Evolutionary conservation across 345 rosid species (phyloP), one percentile per base, ranked within the genome.

Genomic region (Ailanthus altissimus): DNA sequence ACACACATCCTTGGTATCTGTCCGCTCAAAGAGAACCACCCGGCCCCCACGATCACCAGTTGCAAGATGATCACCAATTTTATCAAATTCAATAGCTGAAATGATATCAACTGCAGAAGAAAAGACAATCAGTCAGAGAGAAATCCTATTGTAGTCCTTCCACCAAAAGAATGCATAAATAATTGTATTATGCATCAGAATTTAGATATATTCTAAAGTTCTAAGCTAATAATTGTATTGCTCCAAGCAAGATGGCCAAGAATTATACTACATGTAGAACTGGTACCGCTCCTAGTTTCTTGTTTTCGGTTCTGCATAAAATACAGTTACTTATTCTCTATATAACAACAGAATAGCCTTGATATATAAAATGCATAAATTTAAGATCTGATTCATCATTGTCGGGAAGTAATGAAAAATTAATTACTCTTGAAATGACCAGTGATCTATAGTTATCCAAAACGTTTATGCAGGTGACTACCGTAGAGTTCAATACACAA

Each of bases 1-100:
- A 82, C 93, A 15, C 79, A 97, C 99, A 84, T 91, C 93, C 83
- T 82, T 90, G 28, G 82, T 74, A 81, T 91, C 98, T 15, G 97
- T 91, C 86, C 97, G 92, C 90, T 97, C 99, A 83, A 97, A 97
- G 49, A 97, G 92, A 85, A 97, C 99, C 71, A 97, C 99, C 25
- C 99, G 92, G 26, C 99, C 99, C 57, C 99, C 99, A 78, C 99
- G 94, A 82, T 97, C 99, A 81, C 99, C 99, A 65, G 99, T 97
- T 64, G 98, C 97, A 73, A 97, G 99, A 88, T 97, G 98, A 81
- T 97, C 91, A 11, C 99, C 99, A 78, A 82, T 87, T 90, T 86
- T 92, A 86, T 97, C 99, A 82, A 97, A 97, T 83, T 97, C 99
- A 77, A 97, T 97, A 18, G 99, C 97, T 5, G 99, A 94, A 85